Conservation (phyloP, 148 eudicot genomes). For the Tetragonia tetragonoides region DNA sequence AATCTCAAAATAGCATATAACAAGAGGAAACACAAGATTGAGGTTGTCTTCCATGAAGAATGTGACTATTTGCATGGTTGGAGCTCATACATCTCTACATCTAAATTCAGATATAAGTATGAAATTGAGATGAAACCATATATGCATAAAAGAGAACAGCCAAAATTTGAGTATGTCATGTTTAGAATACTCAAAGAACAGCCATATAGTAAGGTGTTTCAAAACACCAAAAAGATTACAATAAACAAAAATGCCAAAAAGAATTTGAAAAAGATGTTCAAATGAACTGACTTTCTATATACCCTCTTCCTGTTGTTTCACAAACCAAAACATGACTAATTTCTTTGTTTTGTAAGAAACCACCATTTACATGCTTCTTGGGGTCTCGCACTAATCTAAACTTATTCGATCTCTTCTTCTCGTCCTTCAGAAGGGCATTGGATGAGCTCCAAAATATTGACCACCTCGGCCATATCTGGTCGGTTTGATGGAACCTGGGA, state of each 20-base stretch:
- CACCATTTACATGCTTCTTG: conserved; percentile 30
- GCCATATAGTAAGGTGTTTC: conserved; percentile 13
- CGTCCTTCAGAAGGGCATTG: conserved; percentile 59
- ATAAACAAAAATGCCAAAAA: conserved; percentile 13
- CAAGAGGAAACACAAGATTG: not conserved
- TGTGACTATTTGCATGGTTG: too few species aligned
- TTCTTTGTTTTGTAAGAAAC: conserved; percentile 32
- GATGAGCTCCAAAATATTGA: conserved; percentile 75
- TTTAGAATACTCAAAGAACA: conserved; percentile 13
- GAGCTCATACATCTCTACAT: not conserved
- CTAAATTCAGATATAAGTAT: not conserved
- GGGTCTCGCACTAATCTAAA: conserved; percentile 26
- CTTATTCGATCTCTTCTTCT: conserved; percentile 49
- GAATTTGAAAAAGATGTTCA: conserved; percentile 19
- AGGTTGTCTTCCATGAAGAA: too few species aligned
- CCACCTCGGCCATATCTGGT: conserved; percentile 91
- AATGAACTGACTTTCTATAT: conserved; percentile 23
- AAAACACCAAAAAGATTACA: conserved; percentile 23
- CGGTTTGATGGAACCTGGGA: conserved; percentile 95
- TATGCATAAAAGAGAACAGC: not conserved
- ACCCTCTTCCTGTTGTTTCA: conserved; percentile 29
- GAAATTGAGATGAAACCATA: not conserved
- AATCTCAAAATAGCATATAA: not conserved
- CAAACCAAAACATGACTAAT: conserved; percentile 37
- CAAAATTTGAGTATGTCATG: conserved; percentile 13